Evolutionary conservation across 225 moss, liverwort and hornwort genomes (phyloP), one percentile per base, ranked within the genome.

Genomic region (Rhytidiadelphus loreus): DNA sequence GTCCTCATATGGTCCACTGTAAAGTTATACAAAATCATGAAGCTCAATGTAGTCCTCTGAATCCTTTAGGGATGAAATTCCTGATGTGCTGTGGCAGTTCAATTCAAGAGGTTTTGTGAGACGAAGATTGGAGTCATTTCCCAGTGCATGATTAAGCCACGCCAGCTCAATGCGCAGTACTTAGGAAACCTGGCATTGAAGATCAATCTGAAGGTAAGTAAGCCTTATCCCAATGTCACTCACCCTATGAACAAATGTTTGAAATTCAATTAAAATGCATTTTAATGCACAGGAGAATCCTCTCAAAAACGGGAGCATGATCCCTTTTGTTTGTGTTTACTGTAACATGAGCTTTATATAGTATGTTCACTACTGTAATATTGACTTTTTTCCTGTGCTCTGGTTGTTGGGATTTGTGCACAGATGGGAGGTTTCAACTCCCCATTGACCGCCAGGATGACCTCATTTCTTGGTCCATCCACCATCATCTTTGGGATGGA

Each of bases 401-500:
- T 86, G 76, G 60, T 70, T 88, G 55, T 43, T 80, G 46, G 72
- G 7, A 11, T 61, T 66, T 83, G 41, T 86, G 76, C 61, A 58
- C 92, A 95, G 95, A 77, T 95, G 92, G 93, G 95, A 79, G 95
- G 95, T n/a, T 92, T 91, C 55, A 95, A 95, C 85, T 95, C 95
- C 26, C 93, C 92, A 25, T 86, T 95, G 64, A 48, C 85, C 52
- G 71, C 88, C 53, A 53, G 83, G 55, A 89, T 92, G 92, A 93
- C 93, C 12, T 14, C 76, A 21, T 64, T 39, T 74, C 85, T 93
- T 44, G 92, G 56, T 35, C 88, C 81, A 41, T 91, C 98, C 32
- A 98, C 98, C 41, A 93, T 95, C 86, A 96, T 98, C 39, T 98
- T 98, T 70, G 98, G 98, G 53, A 92, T 98, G 90, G 97, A 97